Evolutionary conservation across 2,329 filamentous ascomycete species (phyloP), one percentile per base, ranked within the genome.

Genomic region (Sarocladiaceae sp.): DNA sequence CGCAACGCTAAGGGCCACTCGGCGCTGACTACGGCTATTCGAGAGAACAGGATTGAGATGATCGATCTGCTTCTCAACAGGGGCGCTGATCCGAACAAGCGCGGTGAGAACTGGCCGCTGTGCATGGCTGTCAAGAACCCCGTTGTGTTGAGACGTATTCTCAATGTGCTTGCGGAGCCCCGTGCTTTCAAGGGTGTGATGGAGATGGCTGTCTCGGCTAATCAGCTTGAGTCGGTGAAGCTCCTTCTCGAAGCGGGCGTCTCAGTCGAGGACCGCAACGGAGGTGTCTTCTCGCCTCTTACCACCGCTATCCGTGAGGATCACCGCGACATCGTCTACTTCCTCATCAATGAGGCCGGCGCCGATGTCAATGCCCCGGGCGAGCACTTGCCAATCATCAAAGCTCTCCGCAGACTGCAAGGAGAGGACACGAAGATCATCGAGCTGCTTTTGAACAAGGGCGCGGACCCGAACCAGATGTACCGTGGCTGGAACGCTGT

Each of bases 351-450:
- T 47, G 77, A 83, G 55, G 83, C 77, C 1, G 77, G 76, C 8
- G 84, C 84, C 0, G 82, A 87, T 59, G 76, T 82, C 40, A 87
- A 87, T 62, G 73, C 80, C 0, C 84, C 85, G 0, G 85, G 85
- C 18, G 85, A 88, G 70, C 85, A 88, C 64, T 68, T 88, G 11
- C 85, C 85, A 7, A 77, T 88, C 51, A 83, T 88, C 64, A 88
- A 88, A 66, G 82, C 85, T 2, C 74, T 88, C 40, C 77, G 84
- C 3, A 72, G 82, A 20, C 78, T 78, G 59, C 71, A 77, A 51
- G 73, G 74, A 8, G 71, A 75, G 29, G 78, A 86, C 57, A 76
- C 78, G 0, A 77, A 81, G 36, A 80, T 86, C 52, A 73, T 88
- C 28, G 77, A 84, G 63, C 72, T 84, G 67, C 72, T 88, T 5